Conservation (phyloP, 345 rosid species). For the Zanthoxylum bungeanum region DNA sequence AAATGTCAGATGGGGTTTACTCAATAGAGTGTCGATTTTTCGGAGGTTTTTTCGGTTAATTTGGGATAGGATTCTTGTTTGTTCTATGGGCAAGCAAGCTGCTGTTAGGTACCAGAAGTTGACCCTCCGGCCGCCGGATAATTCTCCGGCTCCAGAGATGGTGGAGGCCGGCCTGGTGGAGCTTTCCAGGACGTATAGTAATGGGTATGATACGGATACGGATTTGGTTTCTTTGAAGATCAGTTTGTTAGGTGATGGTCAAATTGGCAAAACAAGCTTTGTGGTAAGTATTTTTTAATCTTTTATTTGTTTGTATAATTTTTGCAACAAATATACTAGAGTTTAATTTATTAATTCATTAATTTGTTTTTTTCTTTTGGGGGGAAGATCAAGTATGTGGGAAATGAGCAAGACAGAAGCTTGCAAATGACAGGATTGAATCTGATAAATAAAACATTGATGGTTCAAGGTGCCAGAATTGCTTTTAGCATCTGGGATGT, state of each 20-base stretch:
- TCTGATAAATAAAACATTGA: slow-evolving; percentile 78
- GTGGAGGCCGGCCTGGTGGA: slow-evolving; percentile 23
- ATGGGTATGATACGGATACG: slow-evolving; percentile 50
- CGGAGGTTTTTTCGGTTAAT: slow-evolving; percentile 59
- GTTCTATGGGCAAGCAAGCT: slow-evolving; percentile 59
- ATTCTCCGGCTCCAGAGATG: slow-evolving; percentile 32
- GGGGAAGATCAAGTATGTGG: slow-evolving; percentile 80
- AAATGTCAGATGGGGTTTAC: slow-evolving; percentile 51
- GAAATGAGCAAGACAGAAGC: slow-evolving; percentile 68
- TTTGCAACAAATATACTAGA: background rate
- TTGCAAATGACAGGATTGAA: slow-evolving; percentile 81
- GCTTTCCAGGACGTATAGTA: slow-evolving; percentile 19
- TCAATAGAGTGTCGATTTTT: slow-evolving; percentile 55
- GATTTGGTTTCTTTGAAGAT: slow-evolving; percentile 90
- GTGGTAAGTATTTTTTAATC: slow-evolving; percentile 41
- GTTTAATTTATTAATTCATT: background rate
- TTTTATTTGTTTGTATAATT: background rate
- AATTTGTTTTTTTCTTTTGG: background rate
- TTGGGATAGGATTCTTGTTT: slow-evolving; percentile 77
- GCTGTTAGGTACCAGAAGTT: slow-evolving; percentile 45
- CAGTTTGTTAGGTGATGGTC: slow-evolving; percentile 88
- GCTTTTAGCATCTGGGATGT: slow-evolving; percentile 95
- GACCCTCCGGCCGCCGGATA: no score
- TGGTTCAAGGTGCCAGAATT: slow-evolving; percentile 80
- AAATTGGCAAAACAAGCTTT: slow-evolving; percentile 90